A percentile compares a stretch with the other conserved stretches of the same genome.
Conservation (phyloP, 192 early-diverging fungal genomes). For the Backusella morwellensis region DNA sequence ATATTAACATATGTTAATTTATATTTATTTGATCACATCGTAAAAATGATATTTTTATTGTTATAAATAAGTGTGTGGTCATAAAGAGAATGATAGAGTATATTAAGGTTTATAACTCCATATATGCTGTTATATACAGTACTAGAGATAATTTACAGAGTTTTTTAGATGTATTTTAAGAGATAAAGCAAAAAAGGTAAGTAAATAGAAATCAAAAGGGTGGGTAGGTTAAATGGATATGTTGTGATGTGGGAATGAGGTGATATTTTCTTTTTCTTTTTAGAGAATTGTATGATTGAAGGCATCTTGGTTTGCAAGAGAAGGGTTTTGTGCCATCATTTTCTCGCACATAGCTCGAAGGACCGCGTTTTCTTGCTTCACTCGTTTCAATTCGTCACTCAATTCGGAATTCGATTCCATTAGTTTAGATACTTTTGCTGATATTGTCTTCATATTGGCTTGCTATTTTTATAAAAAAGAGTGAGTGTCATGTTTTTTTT, state of each 20-base stretch:
- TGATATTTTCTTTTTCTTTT: background rate
- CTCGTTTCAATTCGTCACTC: background rate
- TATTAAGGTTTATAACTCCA: background rate
- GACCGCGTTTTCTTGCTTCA: slow-evolving; percentile 2
- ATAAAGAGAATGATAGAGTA: background rate
- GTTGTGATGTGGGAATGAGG: background rate
- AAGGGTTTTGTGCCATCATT: background rate
- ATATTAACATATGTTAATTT: background rate
- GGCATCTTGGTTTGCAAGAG: background rate
- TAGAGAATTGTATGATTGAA: background rate
- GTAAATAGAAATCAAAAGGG: background rate
- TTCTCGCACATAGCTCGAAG: background rate
- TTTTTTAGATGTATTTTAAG: background rate
- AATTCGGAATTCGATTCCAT: background rate
- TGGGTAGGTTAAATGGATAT: background rate
- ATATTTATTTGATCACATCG: background rate
- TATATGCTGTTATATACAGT: slow-evolving; percentile 6
- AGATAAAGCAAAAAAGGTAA: background rate
- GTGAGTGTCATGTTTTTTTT: background rate
- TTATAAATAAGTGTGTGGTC: background rate
- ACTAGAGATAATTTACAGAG: background rate
- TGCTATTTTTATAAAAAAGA: background rate
- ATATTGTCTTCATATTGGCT: slow-evolving; percentile 7
- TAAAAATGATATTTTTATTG: background rate
- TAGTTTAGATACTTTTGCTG: background rate